Conservation (phyloP, 345 rosid species). For the Orychophragmus violaceus region DNA sequence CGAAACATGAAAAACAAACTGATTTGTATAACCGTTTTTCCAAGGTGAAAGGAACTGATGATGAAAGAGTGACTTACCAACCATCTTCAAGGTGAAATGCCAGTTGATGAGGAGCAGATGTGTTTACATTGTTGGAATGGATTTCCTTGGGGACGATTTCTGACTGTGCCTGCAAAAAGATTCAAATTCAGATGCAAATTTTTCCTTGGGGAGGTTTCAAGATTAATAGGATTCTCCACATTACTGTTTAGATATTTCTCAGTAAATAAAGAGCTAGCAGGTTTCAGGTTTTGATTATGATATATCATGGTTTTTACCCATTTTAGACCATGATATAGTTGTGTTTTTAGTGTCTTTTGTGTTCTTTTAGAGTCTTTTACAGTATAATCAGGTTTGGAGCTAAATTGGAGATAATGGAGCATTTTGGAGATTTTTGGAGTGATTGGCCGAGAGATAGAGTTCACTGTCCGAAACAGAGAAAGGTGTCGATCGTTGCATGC, state of each 20-base stretch:
- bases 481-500: too few relatives aligned
- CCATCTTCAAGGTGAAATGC: slow-evolving; percentile 94
- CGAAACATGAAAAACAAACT: neutral
- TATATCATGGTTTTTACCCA: too few relatives aligned
- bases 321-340: too few relatives aligned
- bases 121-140: slow-evolving; percentile 71
- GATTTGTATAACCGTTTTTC: neutral
- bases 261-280: neutral
- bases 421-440: too few relatives aligned
- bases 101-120: slow-evolving; percentile 69
- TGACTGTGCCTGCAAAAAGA: slow-evolving; percentile 65
- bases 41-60: neutral
- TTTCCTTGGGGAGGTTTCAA: neutral
- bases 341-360: too few relatives aligned
- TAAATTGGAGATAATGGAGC: too few relatives aligned
- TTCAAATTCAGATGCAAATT: neutral
- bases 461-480: too few relatives aligned
- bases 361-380: too few relatives aligned
- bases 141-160: slow-evolving; percentile 67
- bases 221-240: neutral
- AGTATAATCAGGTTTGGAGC: too few relatives aligned
- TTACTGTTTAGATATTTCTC: neutral
- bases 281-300: neutral
- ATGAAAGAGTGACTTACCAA: slow-evolving; percentile 50
- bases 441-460: too few relatives aligned